These are phyloP conservation scores for Tricholomella constricta DNA, from an alignment of 768 basidiomycete genomes.

Conservation along the genomic window DNA sequence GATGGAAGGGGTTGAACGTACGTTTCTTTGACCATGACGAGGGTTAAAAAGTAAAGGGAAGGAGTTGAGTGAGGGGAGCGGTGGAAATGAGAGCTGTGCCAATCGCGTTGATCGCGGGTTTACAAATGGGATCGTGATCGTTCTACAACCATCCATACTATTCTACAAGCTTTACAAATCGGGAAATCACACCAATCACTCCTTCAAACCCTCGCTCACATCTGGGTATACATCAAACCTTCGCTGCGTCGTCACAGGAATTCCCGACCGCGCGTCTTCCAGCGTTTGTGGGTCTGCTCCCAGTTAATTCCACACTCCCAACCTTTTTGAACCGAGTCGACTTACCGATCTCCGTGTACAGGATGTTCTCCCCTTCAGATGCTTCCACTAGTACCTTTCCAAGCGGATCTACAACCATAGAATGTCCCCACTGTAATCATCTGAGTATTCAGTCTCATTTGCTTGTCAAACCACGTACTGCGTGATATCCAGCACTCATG, in stretches of 20 bases:
- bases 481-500: conserved; percentile 80
- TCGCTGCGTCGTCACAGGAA: conserved; percentile 90
- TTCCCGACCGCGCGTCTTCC: conserved; percentile 69
- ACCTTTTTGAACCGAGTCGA: neutral
- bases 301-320: neutral
- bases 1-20: conserved; percentile 29
- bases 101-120: conserved; percentile 24
- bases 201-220: conserved; percentile 42
- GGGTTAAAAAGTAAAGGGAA: conserved; percentile 21
- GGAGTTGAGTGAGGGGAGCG: conserved; percentile 17
- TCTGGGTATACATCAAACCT: conserved; percentile 92
- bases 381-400: conserved; percentile 76
- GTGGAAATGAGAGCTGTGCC: conserved; percentile 17
- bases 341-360: conserved; percentile 83
- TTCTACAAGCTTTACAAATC: conserved; percentile 43
- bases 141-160: conserved; percentile 46
- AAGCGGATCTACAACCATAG: conserved; percentile 90
- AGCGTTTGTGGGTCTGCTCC: conserved; percentile 53
- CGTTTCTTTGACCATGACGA: conserved; percentile 74
- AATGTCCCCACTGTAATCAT: conserved; percentile 76
- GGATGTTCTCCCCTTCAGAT: conserved; percentile 73
- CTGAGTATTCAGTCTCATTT: neutral
- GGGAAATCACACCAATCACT: conserved; percentile 25
- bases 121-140: conserved; percentile 39
- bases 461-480: conserved; percentile 49